A percentile compares a stretch with the other conserved stretches of the same genome.
Conservation (phyloP, 805 yeast species). For the Candida wancherniae region DNA sequence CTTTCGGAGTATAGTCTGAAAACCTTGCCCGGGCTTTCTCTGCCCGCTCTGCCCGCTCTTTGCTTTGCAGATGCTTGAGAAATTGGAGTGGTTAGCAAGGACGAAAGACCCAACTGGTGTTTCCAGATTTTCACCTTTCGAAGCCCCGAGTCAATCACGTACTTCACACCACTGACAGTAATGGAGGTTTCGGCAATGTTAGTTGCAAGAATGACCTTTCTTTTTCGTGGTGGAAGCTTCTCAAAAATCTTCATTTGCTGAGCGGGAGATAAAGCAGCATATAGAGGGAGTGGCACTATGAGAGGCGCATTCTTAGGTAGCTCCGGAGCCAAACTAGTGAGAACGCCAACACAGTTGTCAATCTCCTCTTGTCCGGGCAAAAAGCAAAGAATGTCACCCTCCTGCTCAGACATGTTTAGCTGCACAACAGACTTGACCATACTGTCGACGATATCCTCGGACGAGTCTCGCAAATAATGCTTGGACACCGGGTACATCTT, state of each 20-base stretch:
- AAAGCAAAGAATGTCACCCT: conserved; percentile 90
- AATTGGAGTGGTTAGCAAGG: conserved; percentile 85
- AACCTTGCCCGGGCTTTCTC: conserved; percentile 88
- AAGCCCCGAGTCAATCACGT: conserved; percentile 88
- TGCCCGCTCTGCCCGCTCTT: conserved; percentile 98
- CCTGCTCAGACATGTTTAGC: conserved; percentile 70
- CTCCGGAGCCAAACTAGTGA: conserved; percentile 57
- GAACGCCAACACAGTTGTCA: conserved; percentile 68
- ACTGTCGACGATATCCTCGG: conserved; percentile 82
- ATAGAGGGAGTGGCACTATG: conserved; percentile 75
- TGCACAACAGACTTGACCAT: conserved; percentile 71
- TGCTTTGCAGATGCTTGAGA: conserved; percentile 94
- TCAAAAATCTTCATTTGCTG: conserved; percentile 80
- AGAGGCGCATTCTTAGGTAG: conserved; percentile 73
- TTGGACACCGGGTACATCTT: conserved; percentile 80
- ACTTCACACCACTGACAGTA: conserved; percentile 90
- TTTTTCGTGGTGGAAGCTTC: conserved; percentile 54
- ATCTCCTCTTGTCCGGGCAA: conserved; percentile 97
- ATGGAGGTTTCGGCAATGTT: conserved; percentile 98
- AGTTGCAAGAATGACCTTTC: conserved; percentile 88
- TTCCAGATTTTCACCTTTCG: conserved; percentile 94
- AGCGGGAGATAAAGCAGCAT: conserved; percentile 87
- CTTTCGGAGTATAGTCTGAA: conserved; percentile 76
- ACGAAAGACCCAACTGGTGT: conserved; percentile 87
- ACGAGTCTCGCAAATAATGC: conserved; percentile 55